Evolutionary conservation across 148 eudicot species (phyloP).

Genomic region (Camellia sinensis): DNA sequence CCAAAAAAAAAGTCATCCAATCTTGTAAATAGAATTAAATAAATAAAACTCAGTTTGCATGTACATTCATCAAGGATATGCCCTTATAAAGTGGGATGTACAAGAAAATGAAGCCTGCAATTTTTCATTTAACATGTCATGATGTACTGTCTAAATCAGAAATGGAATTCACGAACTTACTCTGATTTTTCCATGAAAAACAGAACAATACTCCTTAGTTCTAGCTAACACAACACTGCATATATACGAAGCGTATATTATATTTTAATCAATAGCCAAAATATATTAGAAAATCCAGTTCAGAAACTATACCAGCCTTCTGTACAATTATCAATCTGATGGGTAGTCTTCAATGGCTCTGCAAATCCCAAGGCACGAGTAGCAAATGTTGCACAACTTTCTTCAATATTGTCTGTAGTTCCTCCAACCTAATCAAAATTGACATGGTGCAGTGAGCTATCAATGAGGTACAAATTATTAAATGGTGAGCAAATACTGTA

Average conservation of each 20-base stretch:
- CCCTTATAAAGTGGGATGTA: conserved; percentile 1
- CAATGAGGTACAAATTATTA: neutral
- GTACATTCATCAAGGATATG: neutral
- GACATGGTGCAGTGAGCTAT: neutral
- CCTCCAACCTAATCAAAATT: conserved; percentile 75
- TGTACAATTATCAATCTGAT: conserved; percentile 97
- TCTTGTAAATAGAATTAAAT: conserved; percentile 2
- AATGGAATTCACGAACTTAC: conserved; percentile 41
- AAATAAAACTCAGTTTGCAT: neutral
- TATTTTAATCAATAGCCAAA: neutral
- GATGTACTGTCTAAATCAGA: neutral
- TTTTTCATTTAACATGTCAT: neutral
- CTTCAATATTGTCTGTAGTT: conserved; percentile 91
- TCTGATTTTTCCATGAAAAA: conserved; percentile 83
- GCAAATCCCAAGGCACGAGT: conserved; percentile 82
- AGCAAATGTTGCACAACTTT: conserved; percentile 90
- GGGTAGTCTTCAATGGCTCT: conserved; percentile 73
- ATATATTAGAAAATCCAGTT: conserved; percentile 9
- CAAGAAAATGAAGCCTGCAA: neutral
- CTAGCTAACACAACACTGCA: conserved; percentile 90
- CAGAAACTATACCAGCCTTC: conserved; percentile 78
- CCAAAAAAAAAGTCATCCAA: neutral
- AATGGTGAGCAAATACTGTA: neutral
- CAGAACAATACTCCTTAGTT: conserved; percentile 79
- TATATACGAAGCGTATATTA: conserved; percentile 15